Evolutionary conservation across 371 early-diverging fungal genomes (phyloP).

Genomic region (Mortierella sp.): DNA sequence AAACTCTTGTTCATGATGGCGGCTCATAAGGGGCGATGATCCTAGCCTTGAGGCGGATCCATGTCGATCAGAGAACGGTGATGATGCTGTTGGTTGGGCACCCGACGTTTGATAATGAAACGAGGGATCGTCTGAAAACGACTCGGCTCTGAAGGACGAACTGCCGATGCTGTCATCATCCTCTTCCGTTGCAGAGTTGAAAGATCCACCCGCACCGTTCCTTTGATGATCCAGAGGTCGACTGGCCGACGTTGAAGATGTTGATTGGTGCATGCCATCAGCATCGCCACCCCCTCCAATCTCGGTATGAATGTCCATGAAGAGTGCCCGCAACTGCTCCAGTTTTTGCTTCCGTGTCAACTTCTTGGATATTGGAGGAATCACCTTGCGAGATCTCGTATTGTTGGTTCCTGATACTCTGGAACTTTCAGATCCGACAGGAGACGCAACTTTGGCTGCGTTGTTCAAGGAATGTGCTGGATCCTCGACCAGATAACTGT

Average conservation of each 20-base stretch:
- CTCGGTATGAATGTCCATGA: slow-evolving; percentile 48
- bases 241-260: slow-evolving; percentile 8
- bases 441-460: neutral
- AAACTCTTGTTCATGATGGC: slow-evolving; percentile 4
- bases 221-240: neutral
- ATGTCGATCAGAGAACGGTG: slow-evolving; percentile 12
- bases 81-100: neutral
- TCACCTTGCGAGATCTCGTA: neutral
- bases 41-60: neutral
- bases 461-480: neutral
- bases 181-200: slow-evolving; percentile 10
- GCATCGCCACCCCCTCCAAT: slow-evolving; percentile 31
- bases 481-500: neutral
- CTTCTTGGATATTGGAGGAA: neutral
- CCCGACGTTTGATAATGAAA: slow-evolving; percentile 31
- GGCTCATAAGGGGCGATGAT: neutral
- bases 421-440: neutral
- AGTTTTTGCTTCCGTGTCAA: slow-evolving; percentile 39
- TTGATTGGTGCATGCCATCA: no score
- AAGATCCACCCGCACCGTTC: neutral
- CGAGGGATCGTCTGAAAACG: slow-evolving; percentile 40
- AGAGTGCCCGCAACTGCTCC: slow-evolving; percentile 33
- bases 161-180: slow-evolving; percentile 23
- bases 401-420: neutral
- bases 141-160: slow-evolving; percentile 26